Conservation (phyloP, 169 alveolate genomes). For the Eimeria necatrix region DNA sequence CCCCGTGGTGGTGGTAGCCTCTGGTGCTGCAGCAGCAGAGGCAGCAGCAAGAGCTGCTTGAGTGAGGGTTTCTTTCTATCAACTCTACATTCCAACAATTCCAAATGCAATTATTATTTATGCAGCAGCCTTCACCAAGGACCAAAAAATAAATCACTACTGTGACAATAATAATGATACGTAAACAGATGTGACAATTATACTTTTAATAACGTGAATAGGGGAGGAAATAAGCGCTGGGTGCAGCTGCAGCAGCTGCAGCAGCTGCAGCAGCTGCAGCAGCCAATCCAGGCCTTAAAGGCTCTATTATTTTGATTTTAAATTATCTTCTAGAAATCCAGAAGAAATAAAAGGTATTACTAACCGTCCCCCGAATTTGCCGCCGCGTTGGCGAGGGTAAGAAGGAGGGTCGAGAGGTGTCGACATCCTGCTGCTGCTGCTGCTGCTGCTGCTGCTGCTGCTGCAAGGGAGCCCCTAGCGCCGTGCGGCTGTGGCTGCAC, state of each 20-base stretch:
- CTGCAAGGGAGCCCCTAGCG: constrained; percentile 45
- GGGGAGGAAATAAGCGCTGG: not conserved
- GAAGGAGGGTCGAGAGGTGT: constrained; percentile 11
- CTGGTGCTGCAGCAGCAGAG: not conserved
- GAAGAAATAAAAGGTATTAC: not conserved
- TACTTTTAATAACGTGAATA: not conserved
- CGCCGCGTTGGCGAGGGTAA: not conserved
- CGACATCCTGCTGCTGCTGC: constrained; percentile 2
- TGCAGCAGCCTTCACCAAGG: no score
- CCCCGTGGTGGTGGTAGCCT: constrained; percentile 19
- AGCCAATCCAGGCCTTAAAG: not conserved
- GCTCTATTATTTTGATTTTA: no score
- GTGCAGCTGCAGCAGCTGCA: not conserved
- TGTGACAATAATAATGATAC: no score
- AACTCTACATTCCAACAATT: no score
- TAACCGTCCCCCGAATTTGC: constrained; percentile 1
- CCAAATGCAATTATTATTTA: no score
- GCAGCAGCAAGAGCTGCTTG: no score
- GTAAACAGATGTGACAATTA: no score
- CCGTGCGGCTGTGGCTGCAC: constrained; percentile 40
- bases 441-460: not conserved
- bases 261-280: not conserved
- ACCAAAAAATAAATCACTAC: no score
- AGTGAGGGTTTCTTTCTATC: no score
- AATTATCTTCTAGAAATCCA: no score